These are phyloP conservation scores for Cornus suecica DNA, from an alignment of 148 eudicot species.

Conservation along the genomic window DNA sequence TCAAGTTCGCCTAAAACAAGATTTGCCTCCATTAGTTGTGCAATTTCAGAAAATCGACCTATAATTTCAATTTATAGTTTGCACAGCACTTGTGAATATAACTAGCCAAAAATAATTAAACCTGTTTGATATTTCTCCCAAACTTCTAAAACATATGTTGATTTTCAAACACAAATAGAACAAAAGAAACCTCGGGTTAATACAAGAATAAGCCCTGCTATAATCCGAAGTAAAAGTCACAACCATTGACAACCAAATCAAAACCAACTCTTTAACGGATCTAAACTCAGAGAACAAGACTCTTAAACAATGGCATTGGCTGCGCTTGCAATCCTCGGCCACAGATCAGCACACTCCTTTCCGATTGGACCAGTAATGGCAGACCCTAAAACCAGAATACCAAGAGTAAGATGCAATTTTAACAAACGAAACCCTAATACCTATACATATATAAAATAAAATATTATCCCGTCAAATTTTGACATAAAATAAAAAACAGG, in stretches of 20 bases:
- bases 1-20: too few species aligned
- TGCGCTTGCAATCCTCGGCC: slow-evolving; percentile 72
- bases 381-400: slow-evolving; percentile 32
- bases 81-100: too few species aligned
- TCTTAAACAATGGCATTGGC: slow-evolving; percentile 60
- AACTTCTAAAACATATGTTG: too few species aligned
- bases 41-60: too few species aligned
- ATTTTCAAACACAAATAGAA: too few species aligned
- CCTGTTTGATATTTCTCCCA: too few species aligned
- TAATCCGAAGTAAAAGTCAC: background rate
- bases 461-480: background rate
- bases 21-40: too few species aligned
- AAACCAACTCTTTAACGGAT: background rate
- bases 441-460: background rate
- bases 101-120: too few species aligned
- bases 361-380: slow-evolving; percentile 63
- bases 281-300: background rate
- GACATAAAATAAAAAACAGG: background rate
- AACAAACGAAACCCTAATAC: background rate
- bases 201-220: too few species aligned
- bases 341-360: slow-evolving; percentile 66
- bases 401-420: background rate
- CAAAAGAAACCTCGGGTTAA: too few species aligned
- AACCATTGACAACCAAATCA: background rate
- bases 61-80: too few species aligned